phyloP scores from a whole-genome alignment of 148 eudicot genomes.

The Rhododendron ovatum region DNA sequence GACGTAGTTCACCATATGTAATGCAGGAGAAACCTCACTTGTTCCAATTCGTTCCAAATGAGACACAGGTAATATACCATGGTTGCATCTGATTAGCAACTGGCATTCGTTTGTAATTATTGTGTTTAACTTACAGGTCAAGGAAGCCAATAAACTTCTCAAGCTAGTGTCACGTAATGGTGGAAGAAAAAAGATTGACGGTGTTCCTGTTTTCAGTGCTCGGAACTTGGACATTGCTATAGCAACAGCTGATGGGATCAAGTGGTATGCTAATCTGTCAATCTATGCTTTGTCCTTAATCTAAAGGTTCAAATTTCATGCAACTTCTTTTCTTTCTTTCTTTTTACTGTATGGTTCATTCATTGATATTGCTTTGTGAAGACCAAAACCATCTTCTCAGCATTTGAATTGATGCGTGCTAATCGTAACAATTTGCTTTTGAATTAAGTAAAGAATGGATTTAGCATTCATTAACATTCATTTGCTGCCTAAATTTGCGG shows the following conservation, averaged over 20 bases:
- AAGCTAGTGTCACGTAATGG: conserved; percentile 44
- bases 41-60: conserved; percentile 85
- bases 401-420: not conserved
- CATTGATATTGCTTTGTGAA: not conserved
- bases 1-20: not conserved
- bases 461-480: not conserved
- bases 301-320: not conserved
- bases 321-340: not conserved
- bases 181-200: conserved; percentile 51
- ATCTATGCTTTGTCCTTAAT: not conserved
- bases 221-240: conserved; percentile 89
- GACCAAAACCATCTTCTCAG: conserved; percentile 4
- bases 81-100: not conserved
- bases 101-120: conserved; percentile 2
- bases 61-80: conserved; percentile 56
- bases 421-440: not conserved
- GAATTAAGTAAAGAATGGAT: not conserved
- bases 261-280: conserved; percentile 47
- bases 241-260: conserved; percentile 83
- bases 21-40: conserved; percentile 91
- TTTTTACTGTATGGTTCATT: not conserved
- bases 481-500: not conserved
- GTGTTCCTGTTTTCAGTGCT: conserved; percentile 94
- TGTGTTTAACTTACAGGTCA: conserved; percentile 48
- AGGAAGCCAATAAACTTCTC: conserved; percentile 83